A percentile compares a stretch with the other conserved stretches of the same genome.
These are phyloP conservation scores for Raddia distichophylla DNA, from an alignment of 176 grass and related monocot genomes.

Conservation along the genomic window DNA sequence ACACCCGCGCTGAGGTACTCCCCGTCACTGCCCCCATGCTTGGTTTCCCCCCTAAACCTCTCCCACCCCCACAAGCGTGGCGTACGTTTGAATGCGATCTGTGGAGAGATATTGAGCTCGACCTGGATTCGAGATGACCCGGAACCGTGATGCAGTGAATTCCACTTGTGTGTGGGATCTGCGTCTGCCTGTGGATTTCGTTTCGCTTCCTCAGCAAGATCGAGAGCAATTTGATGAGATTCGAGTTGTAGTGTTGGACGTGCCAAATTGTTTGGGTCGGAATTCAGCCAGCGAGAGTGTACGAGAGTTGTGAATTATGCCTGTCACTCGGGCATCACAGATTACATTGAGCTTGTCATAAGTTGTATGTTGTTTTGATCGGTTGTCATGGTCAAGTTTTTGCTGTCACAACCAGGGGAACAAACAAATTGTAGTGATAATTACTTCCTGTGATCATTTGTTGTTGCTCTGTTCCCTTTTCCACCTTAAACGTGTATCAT, in stretches of 20 bases:
- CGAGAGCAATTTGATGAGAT: slow-evolving; percentile 3
- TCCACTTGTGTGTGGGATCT: slow-evolving; percentile 38
- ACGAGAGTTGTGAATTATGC: slow-evolving; percentile 21
- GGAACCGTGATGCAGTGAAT: slow-evolving; percentile 8
- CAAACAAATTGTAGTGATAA: slow-evolving; percentile 16
- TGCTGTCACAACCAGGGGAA: background rate
- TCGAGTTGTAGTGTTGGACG: background rate
- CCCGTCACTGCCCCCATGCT: background rate
- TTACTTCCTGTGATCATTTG: background rate
- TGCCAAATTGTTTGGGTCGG: background rate
- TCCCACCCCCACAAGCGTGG: slow-evolving; percentile 25
- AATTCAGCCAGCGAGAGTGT: background rate
- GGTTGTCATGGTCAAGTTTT: background rate
- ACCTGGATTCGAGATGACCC: slow-evolving; percentile 4
- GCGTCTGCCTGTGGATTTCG: slow-evolving; percentile 23
- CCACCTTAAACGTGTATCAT: background rate
- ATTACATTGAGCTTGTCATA: background rate
- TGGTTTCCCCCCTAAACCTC: slow-evolving; percentile 16
- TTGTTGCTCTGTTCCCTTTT: slow-evolving; percentile 4
- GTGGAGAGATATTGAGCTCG: background rate
- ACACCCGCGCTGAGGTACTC: slow-evolving; percentile 88
- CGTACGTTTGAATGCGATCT: slow-evolving; percentile 17
- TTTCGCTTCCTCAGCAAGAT: slow-evolving; percentile 21
- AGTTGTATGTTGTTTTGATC: background rate
- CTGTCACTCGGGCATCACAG: background rate